These are phyloP conservation scores for Diaporthe nobilis DNA, from an alignment of 2,329 filamentous ascomycete species.

Conservation along the genomic window DNA sequence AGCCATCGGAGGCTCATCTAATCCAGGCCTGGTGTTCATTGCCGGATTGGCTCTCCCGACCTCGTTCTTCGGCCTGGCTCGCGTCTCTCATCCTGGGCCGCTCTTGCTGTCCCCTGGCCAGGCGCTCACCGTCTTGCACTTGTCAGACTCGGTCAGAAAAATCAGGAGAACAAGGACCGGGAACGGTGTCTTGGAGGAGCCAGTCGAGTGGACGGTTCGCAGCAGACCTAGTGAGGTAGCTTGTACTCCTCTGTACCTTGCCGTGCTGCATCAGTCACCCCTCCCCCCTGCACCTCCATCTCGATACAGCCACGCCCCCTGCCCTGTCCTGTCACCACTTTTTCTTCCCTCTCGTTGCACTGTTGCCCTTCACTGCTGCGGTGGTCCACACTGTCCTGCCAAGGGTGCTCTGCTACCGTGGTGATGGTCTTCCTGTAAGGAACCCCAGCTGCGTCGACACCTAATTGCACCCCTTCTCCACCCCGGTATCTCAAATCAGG, in stretches of 20 bases:
- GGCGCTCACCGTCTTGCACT: conserved; percentile 27
- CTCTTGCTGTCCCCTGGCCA: conserved; percentile 23
- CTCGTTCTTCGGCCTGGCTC: conserved; percentile 11
- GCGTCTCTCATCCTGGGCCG: conserved; percentile 9
- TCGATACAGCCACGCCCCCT: conserved; percentile 34
- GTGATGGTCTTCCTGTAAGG: conserved; percentile 34
- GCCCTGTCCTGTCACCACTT: background rate
- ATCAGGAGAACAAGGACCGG: conserved; percentile 28
- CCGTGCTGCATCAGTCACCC: conserved; percentile 35
- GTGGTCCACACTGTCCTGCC: conserved; percentile 35
- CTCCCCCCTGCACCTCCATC: conserved; percentile 19
- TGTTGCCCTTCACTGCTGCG: conserved; percentile 33
- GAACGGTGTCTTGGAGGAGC: conserved; percentile 8
- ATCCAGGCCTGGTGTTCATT: background rate
- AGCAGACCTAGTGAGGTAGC: conserved; percentile 32
- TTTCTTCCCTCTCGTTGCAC: conserved; percentile 28
- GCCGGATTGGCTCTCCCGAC: background rate
- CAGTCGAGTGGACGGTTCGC: conserved; percentile 31
- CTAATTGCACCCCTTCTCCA: conserved; percentile 35
- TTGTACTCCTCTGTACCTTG: conserved; percentile 39
- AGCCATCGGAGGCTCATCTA: background rate
- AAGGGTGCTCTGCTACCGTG: conserved; percentile 31
- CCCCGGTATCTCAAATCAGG: conserved; percentile 27
- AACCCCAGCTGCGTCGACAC: conserved; percentile 30
- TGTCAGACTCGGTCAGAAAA: conserved; percentile 39